Evolutionary conservation across 2,329 filamentous ascomycete species (phyloP), one percentile per base, ranked within the genome.

Genomic region (Colletotrichum lindemuthianum): DNA sequence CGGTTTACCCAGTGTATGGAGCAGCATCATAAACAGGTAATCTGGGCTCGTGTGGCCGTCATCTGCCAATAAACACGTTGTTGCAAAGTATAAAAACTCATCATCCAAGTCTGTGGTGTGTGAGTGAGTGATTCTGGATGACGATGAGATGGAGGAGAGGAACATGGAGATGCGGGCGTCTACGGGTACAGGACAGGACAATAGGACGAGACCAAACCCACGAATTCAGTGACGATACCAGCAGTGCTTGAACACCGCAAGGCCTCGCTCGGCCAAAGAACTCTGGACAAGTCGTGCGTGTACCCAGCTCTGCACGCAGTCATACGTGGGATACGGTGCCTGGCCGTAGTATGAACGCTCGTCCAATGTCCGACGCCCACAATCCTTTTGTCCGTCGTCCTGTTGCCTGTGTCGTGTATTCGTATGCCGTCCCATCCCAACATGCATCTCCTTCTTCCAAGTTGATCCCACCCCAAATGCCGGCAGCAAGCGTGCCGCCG

Each of bases 401-500:
- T 24, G 24, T 24, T n/a, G n/a, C n/a, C n/a, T n/a, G n/a, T n/a
- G n/a, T n/a, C n/a, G n/a, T n/a, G n/a, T n/a, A n/a, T n/a, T n/a
- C 24, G 24, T 1, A 24, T 24, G 24, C 24, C 24, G 24, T 24
- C 24, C 24, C 24, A 24, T 24, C 24, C 24, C 24, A 24, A 24
- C 24, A 4, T 24, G 24, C 4, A n/a, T 6, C n/a, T 58, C 33
- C 33, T 15, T 4, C 15, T 5, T 43, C 9, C 44, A 45, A 45
- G 15, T 61, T 15, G 40, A 61, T 61, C 51, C 61, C 50, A 16
- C 40, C 39, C 13, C 57, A 60, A 55, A 61, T 65, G 40, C 61
- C 58, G 61, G 61, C 58, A 65, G 33, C 45, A 64, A 47, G 40
- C 52, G 24, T 24, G 24, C 39, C 39, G 45, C 57, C 37, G 50